Percentiles rank a stretch among this genome's conserved stretches.
phyloP scores from a whole-genome alignment of 495 filamentous ascomycete genomes.

The Aspergillus kassunensis region DNA sequence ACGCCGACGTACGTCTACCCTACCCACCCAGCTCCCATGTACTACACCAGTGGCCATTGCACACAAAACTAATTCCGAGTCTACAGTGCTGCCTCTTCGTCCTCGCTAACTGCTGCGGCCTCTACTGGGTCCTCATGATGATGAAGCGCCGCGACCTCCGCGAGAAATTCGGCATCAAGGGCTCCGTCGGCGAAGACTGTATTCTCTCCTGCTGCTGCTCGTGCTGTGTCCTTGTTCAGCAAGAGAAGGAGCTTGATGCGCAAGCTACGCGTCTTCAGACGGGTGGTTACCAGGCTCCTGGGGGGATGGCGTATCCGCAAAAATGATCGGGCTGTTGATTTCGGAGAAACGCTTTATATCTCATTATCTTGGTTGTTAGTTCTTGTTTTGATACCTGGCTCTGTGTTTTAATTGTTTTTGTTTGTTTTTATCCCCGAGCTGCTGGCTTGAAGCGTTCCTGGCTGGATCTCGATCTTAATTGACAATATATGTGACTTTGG shows the following conservation, averaged over 20 bases:
- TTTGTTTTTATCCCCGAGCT: no score
- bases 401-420: no score
- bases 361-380: no score
- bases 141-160: conserved; percentile 53
- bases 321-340: no score
- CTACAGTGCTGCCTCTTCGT: conserved; percentile 19
- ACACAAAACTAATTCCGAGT: not conserved
- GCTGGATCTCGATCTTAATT: no score
- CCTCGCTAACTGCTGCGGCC: conserved; percentile 30
- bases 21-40: not conserved
- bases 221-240: conserved; percentile 52
- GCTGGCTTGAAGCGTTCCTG: no score
- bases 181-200: conserved; percentile 48
- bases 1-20: conserved; percentile 39
- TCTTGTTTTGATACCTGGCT: no score
- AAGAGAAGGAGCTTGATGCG: conserved; percentile 48
- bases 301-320: conserved; percentile 9
- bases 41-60: no score
- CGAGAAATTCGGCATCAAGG: conserved; percentile 49
- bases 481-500: no score
- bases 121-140: conserved; percentile 42
- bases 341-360: no score
- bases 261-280: conserved; percentile 9
- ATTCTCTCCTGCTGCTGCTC: conserved; percentile 45
- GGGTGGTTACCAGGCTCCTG: conserved; percentile 19